A percentile compares a stretch with the other conserved stretches of the same genome.
These are phyloP conservation scores for Fusarium albosuccineum DNA, from an alignment of 2,329 filamentous ascomycete genomes.

Conservation along the genomic window DNA sequence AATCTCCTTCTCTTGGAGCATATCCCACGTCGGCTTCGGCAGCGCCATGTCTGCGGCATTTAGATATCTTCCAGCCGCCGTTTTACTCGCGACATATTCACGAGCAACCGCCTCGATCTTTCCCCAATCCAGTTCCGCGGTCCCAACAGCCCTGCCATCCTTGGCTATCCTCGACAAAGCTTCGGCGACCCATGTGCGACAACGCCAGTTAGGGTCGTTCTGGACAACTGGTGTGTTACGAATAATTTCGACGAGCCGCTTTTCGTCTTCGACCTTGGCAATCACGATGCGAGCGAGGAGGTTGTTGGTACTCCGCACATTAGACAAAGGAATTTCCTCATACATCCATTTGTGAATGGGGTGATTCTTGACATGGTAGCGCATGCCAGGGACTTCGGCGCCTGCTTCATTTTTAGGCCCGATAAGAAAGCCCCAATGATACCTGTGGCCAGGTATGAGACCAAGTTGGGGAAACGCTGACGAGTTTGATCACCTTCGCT, in stretches of 20 bases:
- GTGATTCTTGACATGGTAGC: too few species aligned
- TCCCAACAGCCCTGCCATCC: conserved; percentile 55
- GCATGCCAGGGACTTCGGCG: too few species aligned
- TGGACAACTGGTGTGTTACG: conserved; percentile 50
- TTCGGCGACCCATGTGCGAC: conserved; percentile 54
- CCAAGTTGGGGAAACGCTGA: too few species aligned
- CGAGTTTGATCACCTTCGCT: too few species aligned
- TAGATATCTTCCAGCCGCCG: conserved; percentile 28
- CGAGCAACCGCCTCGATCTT: conserved; percentile 52
- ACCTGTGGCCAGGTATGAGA: too few species aligned
- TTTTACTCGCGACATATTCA: conserved; percentile 53
- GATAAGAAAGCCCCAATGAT: too few species aligned
- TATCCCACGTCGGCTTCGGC: conserved; percentile 50
- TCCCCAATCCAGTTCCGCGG: conserved; percentile 53
- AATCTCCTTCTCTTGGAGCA: conserved; percentile 45
- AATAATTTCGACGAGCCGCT: conserved; percentile 51
- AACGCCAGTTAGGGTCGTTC: conserved; percentile 54
- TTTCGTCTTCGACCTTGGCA: conserved; percentile 55
- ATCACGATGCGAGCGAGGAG: conserved; percentile 53
- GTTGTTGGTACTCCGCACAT: too few species aligned
- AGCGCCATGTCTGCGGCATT: conserved; percentile 11
- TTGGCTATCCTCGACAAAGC: conserved; percentile 50
- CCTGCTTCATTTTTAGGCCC: too few species aligned
- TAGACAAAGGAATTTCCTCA: too few species aligned
- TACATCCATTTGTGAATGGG: too few species aligned